A percentile compares a stretch with the other conserved stretches of the same genome.
Conservation (phyloP, 257 asterid species). For the Fraxinus cuspidata region DNA sequence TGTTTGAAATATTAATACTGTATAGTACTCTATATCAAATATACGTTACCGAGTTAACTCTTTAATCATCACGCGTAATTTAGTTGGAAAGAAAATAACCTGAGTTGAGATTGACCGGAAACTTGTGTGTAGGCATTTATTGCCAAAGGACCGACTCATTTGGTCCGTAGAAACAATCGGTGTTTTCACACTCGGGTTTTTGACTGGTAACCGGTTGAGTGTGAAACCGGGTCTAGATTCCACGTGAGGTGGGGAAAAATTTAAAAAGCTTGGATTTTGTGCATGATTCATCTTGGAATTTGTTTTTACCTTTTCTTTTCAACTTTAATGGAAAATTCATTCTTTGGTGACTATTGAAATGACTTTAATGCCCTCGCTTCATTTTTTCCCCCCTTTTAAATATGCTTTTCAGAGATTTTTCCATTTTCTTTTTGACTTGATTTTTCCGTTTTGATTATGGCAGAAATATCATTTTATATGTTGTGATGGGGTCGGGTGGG, state of each 20-base stretch:
- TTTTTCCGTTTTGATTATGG: background rate
- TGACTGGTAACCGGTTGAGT: constrained; percentile 14
- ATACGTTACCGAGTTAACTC: no score
- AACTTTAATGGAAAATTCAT: background rate
- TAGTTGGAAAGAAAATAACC: no score
- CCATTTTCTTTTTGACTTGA: background rate
- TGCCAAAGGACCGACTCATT: background rate
- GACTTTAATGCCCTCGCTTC: background rate
- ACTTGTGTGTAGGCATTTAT: background rate
- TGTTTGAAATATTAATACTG: no score
- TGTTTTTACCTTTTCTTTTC: background rate
- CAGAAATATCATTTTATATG: no score
- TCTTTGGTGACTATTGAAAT: background rate
- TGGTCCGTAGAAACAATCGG: background rate
- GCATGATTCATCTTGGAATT: background rate
- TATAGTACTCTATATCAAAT: no score
- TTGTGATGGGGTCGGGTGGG: no score
- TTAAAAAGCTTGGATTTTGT: background rate
- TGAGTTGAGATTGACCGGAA: background rate
- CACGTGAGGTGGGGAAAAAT: background rate
- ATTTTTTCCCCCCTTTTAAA: background rate
- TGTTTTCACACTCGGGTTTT: constrained; percentile 1
- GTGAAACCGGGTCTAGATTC: constrained; percentile 4
- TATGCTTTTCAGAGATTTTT: background rate
- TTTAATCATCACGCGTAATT: no score